Evolutionary conservation across 2,329 filamentous ascomycete genomes (phyloP).

Genomic region (Blumeria graminis): DNA sequence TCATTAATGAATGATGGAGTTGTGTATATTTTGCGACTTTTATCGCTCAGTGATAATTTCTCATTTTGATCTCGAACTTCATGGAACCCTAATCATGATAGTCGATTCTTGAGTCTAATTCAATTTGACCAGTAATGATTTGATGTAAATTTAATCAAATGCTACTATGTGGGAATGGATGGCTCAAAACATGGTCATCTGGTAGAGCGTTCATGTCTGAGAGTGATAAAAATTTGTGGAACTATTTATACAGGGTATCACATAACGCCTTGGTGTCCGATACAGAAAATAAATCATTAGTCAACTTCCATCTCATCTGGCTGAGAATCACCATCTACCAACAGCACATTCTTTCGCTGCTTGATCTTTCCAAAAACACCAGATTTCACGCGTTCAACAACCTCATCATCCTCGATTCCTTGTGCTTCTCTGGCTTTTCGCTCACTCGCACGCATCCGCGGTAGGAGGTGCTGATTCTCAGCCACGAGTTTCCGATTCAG

Average conservation of each 20-base stretch:
- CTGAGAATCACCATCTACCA: slow-evolving; percentile 15
- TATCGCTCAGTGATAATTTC: too few species aligned
- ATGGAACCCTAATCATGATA: too few species aligned
- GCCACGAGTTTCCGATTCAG: slow-evolving; percentile 69
- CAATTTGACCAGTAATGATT: background rate
- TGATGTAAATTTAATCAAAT: background rate
- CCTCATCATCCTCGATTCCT: slow-evolving; percentile 17
- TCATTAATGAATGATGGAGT: too few species aligned
- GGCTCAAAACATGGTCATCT: background rate
- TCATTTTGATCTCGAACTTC: too few species aligned
- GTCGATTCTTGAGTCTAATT: background rate
- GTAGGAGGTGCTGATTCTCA: slow-evolving; percentile 80
- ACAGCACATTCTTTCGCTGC: slow-evolving; percentile 18
- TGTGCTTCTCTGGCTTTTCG: slow-evolving; percentile 31
- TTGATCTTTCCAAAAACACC: slow-evolving; percentile 19
- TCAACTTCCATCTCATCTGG: slow-evolving; percentile 27
- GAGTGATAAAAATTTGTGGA: background rate
- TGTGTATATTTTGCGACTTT: too few species aligned
- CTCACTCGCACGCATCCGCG: slow-evolving; percentile 41
- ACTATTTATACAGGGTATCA: background rate
- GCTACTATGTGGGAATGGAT: background rate
- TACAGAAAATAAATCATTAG: slow-evolving; percentile 7
- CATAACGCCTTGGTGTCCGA: background rate
- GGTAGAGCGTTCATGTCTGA: background rate
- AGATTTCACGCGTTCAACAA: slow-evolving; percentile 22